These are phyloP conservation scores for Colletotrichum higginsianum DNA, from an alignment of 2,329 filamentous ascomycete genomes.

Conservation along the genomic window DNA sequence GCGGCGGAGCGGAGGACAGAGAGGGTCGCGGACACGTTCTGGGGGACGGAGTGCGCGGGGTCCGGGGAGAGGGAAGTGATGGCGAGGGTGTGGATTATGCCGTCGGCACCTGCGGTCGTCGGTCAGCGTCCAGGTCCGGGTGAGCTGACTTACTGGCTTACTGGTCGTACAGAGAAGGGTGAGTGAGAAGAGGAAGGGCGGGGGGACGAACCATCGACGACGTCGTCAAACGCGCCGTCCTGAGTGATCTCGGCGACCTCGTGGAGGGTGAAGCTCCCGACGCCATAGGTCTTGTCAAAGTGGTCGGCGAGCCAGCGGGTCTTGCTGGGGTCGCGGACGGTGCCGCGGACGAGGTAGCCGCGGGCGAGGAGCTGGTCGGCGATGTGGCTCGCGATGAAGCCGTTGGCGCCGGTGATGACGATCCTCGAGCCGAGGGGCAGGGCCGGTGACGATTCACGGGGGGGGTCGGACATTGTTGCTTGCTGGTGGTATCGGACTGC, in stretches of 20 bases:
- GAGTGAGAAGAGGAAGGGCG: neutral
- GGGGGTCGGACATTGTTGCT: neutral
- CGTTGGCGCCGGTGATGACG: slow-evolving; percentile 60
- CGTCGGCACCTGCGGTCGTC: no score
- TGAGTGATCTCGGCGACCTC: slow-evolving; percentile 52
- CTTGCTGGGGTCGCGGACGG: slow-evolving; percentile 52
- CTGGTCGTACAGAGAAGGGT: no score
- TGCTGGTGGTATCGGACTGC: neutral
- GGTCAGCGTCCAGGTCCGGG: no score
- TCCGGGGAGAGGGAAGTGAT: no score
- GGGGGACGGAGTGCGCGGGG: no score
- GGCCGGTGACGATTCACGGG: neutral
- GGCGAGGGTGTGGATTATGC: no score
- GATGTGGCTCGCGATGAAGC: slow-evolving; percentile 58
- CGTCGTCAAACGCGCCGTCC: slow-evolving; percentile 47
- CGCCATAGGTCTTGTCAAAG: slow-evolving; percentile 51
- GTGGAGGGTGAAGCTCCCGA: slow-evolving; percentile 52
- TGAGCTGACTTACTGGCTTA: no score
- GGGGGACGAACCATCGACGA: slow-evolving; percentile 45
- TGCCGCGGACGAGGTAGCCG: slow-evolving; percentile 58
- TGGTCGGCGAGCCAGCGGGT: slow-evolving; percentile 47
- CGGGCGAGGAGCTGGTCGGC: slow-evolving; percentile 52
- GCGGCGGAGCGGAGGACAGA: no score
- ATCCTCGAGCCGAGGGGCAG: slow-evolving; percentile 41
- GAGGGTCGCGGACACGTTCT: no score